Conservation (phyloP, 139 green algal species). For the Chlamydomonas incerta region DNA sequence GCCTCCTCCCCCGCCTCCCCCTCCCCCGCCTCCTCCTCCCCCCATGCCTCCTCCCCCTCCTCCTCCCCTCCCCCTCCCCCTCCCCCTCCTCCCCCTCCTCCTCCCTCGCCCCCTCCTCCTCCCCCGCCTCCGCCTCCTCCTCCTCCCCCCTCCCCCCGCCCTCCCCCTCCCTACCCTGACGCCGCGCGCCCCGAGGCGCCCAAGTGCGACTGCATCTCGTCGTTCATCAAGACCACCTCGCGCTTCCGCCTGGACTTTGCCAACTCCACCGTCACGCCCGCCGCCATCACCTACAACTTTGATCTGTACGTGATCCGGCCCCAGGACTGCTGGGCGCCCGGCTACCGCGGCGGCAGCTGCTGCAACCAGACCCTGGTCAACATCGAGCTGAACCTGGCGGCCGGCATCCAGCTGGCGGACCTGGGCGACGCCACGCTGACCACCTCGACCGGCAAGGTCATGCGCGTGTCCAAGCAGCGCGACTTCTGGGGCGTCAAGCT, state of each 20-base stretch:
- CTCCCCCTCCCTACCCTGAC: constrained; percentile 20
- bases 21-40: neutral
- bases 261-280: neutral
- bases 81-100: neutral
- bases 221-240: constrained; percentile 19
- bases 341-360: constrained; percentile 33
- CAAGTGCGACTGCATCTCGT: constrained; percentile 49
- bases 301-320: constrained; percentile 20
- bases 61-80: constrained; percentile 24
- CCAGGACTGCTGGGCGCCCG: constrained; percentile 4
- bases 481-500: constrained; percentile 34
- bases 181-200: neutral
- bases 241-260: constrained; percentile 35
- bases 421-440: constrained; percentile 29
- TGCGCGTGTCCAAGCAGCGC: constrained; percentile 9
- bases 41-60: neutral
- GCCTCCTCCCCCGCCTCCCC: neutral
- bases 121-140: constrained; percentile 12
- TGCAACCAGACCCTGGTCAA: constrained; percentile 44
- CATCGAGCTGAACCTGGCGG: constrained; percentile 16
- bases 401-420: neutral
- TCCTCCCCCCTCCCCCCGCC: constrained; percentile 4
- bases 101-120: neutral
- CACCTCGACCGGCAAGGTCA: constrained; percentile 6
- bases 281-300: constrained; percentile 23